phyloP scores from a whole-genome alignment of 768 basidiomycete species.

The Tephrocybe sp. region DNA sequence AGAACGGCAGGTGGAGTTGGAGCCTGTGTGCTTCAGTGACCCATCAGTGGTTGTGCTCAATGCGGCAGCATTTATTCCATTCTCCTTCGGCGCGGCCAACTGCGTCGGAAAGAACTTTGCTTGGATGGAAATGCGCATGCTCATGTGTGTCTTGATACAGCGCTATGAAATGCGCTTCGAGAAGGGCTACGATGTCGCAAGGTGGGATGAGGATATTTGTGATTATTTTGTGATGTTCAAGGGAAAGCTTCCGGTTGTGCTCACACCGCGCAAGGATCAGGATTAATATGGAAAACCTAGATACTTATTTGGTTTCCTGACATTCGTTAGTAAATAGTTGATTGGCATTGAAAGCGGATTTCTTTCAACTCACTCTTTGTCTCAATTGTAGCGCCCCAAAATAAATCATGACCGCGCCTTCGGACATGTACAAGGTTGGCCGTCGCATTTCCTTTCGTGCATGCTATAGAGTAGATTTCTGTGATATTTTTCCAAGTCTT shows the following conservation, averaged over 20 bases:
- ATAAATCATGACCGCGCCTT: too few species aligned
- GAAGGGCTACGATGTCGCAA: slow-evolving; percentile 26
- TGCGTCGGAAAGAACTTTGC: slow-evolving; percentile 48
- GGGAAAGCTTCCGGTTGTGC: slow-evolving; percentile 28
- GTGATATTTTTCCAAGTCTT: too few species aligned
- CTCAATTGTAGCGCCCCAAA: too few species aligned
- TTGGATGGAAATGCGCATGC: slow-evolving; percentile 38
- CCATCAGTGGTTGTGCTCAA: slow-evolving; percentile 23
- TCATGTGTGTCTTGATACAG: slow-evolving; percentile 35
- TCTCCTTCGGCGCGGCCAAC: slow-evolving; percentile 40
- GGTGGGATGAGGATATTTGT: slow-evolving; percentile 32
- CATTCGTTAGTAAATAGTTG: too few species aligned
- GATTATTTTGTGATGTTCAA: slow-evolving; percentile 37
- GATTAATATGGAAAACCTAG: too few species aligned
- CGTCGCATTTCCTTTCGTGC: too few species aligned
- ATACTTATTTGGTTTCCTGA: too few species aligned
- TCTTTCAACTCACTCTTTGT: too few species aligned
- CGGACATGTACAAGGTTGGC: too few species aligned
- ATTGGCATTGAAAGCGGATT: too few species aligned
- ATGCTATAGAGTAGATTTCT: too few species aligned
- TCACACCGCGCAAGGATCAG: slow-evolving; percentile 33
- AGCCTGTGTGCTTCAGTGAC: slow-evolving; percentile 34
- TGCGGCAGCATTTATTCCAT: slow-evolving; percentile 38
- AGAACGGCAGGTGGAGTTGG: slow-evolving; percentile 22
- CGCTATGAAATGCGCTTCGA: slow-evolving; percentile 36